These are phyloP conservation scores for Tritrichomonas foetus DNA, from an alignment of 208 protist genomes.

Conservation along the genomic window DNA sequence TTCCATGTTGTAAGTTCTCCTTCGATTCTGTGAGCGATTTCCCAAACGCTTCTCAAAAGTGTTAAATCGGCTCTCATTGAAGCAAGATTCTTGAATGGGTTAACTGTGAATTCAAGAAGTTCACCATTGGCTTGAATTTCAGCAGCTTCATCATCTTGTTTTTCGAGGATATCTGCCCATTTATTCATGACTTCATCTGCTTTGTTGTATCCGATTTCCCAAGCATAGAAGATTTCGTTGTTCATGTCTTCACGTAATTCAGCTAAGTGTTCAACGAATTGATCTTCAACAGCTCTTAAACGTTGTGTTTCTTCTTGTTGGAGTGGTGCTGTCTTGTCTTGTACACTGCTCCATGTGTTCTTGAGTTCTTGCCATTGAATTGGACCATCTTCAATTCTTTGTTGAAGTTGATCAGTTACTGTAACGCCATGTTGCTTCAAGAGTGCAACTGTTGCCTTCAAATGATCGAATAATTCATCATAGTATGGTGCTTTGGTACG, in stretches of 20 bases:
- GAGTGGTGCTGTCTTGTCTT: slow-evolving; percentile 42
- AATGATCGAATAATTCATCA: slow-evolving; percentile 62
- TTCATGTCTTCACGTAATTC: slow-evolving; percentile 70
- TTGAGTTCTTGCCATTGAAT: neutral
- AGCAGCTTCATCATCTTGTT: neutral
- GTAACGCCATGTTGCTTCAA: slow-evolving; percentile 59
- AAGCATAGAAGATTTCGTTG: slow-evolving; percentile 68
- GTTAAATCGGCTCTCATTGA: neutral
- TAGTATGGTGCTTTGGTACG: slow-evolving; percentile 48
- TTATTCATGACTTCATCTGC: neutral
- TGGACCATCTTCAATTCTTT: neutral
- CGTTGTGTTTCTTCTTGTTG: slow-evolving; percentile 61
- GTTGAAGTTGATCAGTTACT: slow-evolving; percentile 41
- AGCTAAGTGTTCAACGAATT: slow-evolving; percentile 63
- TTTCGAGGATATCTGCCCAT: neutral
- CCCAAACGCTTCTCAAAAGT: neutral
- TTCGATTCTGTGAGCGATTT: neutral
- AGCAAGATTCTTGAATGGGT: neutral
- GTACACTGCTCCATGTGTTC: neutral
- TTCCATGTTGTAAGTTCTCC: neutral
- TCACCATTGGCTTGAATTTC: slow-evolving; percentile 38
- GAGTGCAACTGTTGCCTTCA: slow-evolving; percentile 56
- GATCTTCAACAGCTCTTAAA: slow-evolving; percentile 55
- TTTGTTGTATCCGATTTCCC: slow-evolving; percentile 48
- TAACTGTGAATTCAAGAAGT: slow-evolving; percentile 2